These are phyloP conservation scores for Yamadazyma takamatsuzukensis DNA, from an alignment of 805 yeast species.

Conservation along the genomic window DNA sequence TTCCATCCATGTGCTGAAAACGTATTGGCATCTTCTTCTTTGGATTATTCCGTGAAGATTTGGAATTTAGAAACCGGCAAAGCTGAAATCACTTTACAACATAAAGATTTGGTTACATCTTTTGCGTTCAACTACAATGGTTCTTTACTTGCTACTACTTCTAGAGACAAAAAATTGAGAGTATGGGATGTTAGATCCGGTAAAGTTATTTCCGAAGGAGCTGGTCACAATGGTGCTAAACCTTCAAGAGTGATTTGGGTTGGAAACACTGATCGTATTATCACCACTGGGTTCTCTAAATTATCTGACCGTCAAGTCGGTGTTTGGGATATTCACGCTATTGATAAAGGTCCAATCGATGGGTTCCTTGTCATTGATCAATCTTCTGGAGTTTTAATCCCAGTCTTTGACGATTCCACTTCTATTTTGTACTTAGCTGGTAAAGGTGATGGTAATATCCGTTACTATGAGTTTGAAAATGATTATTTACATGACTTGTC, in stretches of 20 bases:
- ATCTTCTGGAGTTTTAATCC: constrained; percentile 91
- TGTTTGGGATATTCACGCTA: constrained; percentile 79
- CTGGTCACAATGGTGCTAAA: constrained; percentile 92
- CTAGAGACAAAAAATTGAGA: constrained; percentile 85
- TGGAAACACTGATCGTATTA: constrained; percentile 78
- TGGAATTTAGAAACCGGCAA: constrained; percentile 85
- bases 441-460: constrained; percentile 96
- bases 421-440: constrained; percentile 87
- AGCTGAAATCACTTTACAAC: constrained; percentile 68
- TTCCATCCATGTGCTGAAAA: constrained; percentile 88
- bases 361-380: constrained; percentile 86
- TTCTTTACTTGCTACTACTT: constrained; percentile 76
- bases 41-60: constrained; percentile 85
- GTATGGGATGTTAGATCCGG: constrained; percentile 88
- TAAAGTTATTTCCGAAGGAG: constrained; percentile 72
- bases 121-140: constrained; percentile 92
- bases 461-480: constrained; percentile 85
- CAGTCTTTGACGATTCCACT: constrained; percentile 80
- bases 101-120: constrained; percentile 89
- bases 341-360: constrained; percentile 80
- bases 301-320: constrained; percentile 94
- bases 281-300: constrained; percentile 92
- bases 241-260: constrained; percentile 86
- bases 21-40: constrained; percentile 84
- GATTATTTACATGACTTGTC: constrained; percentile 81